Evolutionary conservation across 2,329 filamentous ascomycete species (phyloP), one percentile per base, ranked within the genome.

Genomic region (Pseudocercospora crystallina): DNA sequence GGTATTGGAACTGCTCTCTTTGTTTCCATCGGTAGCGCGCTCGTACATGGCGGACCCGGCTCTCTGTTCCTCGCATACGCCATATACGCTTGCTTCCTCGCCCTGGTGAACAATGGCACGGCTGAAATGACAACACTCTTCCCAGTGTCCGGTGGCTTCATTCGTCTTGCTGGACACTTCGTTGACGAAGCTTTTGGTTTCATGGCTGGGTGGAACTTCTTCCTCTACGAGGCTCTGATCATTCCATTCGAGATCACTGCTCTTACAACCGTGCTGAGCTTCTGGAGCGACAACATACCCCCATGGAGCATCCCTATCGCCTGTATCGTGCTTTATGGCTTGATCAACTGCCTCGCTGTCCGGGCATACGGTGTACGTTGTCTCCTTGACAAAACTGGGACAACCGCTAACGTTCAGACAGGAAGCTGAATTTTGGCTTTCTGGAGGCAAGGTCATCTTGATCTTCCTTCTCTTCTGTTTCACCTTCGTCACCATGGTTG

Each of bases 101-200:
- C 73, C 20, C 70, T 83, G 15, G 79, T 86, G 62, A 85, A 84
- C 73, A 85, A 84, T 62, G 78, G 76, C 51, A 74, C 84, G 54
- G 82, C 83, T 14, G 83, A 86, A 65, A 86, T 86, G 83, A 59
- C 54, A 15, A 41, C 48, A 8, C 40, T 54, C 17, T 54, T 49
- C 39, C 58, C 58, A 12, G 53, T 61, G 33, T 56, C 54, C 44
- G 56, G 56, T 47, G 56, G 79, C 5, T 86, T 85, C 64, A 78
- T 86, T 56, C 82, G 83, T 53, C 75, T 85, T 61, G 82, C 82
- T 4, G 82, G 82, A 26, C 74, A 82, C 58, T 86, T 82, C 80
- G 80, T 82, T 8, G 83, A 86, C 64, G 82, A 85, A n/a, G 76
- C 83, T 8, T 72, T 82, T 14, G 82, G 82, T 31, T 85, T 86